A percentile compares a stretch with the other conserved stretches of the same genome.
Evolutionary conservation across 495 filamentous ascomycete genomes (phyloP).

Genomic region (Filosporella fistucella): DNA sequence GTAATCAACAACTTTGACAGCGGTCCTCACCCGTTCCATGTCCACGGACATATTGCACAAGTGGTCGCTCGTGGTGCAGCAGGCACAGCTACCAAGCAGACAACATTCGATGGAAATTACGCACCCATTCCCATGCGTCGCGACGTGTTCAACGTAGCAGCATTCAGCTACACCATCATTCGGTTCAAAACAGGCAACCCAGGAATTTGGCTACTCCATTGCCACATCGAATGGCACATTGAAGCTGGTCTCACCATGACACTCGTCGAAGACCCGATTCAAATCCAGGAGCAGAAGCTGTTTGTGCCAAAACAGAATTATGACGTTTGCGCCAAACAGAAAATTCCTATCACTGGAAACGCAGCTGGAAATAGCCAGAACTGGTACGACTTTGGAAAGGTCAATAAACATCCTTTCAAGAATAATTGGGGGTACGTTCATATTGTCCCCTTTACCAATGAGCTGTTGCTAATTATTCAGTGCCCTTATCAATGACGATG

Average conservation of each 20-base stretch:
- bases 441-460: too few species aligned
- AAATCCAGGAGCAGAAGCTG: conserved; percentile 45
- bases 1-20: conserved; percentile 72
- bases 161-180: conserved; percentile 52
- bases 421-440: conserved; percentile 1
- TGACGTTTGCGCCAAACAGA: conserved; percentile 47
- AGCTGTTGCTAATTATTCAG: too few species aligned
- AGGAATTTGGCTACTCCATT: conserved; percentile 77
- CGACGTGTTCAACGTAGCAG: conserved; percentile 48
- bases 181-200: conserved; percentile 64
- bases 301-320: conserved; percentile 60
- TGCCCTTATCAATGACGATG: too few species aligned
- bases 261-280: conserved; percentile 58
- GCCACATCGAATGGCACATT: conserved; percentile 81
- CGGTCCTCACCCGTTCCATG: conserved; percentile 50
- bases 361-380: conserved; percentile 68
- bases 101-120: conserved; percentile 19
- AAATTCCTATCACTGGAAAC: conserved; percentile 57
- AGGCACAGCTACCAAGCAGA: conserved; percentile 11
- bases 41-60: conserved; percentile 78
- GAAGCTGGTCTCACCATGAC: conserved; percentile 65
- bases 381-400: conserved; percentile 54
- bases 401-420: background rate
- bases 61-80: conserved; percentile 43
- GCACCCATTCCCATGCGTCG: conserved; percentile 41